phyloP scores from a whole-genome alignment of 192 early-diverging fungal genomes.

The Linnemannia exigua region DNA sequence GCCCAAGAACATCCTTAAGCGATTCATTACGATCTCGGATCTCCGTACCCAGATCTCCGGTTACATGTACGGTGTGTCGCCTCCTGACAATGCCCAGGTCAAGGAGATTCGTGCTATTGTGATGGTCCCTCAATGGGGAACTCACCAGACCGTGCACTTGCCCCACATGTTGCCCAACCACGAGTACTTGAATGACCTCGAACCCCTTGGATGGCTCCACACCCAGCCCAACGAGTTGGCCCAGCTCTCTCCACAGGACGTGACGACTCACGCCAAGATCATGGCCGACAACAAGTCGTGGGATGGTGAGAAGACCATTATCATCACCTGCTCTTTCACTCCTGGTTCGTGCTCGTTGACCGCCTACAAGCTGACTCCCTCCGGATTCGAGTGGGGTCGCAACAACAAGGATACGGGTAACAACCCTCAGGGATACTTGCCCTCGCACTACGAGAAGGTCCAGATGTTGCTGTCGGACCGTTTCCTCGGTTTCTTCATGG shows the following conservation, averaged over 20 bases:
- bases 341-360: conserved; percentile 97
- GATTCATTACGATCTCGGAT: conserved; percentile 96
- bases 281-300: conserved; percentile 90
- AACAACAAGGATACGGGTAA: conserved; percentile 91
- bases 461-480: conserved; percentile 97
- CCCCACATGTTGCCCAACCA: conserved; percentile 91
- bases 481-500: conserved; percentile 99
- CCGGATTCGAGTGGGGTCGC: conserved; percentile 97
- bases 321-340: conserved; percentile 97
- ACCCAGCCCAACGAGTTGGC: conserved; percentile 95
- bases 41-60: conserved; percentile 96
- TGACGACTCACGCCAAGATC: conserved; percentile 91
- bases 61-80: conserved; percentile 94
- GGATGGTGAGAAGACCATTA: conserved; percentile 96
- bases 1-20: conserved; percentile 98
- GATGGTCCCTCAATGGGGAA: conserved; percentile 98
- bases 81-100: conserved; percentile 90
- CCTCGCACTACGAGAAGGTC: conserved; percentile 94
- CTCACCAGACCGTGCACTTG: conserved; percentile 94
- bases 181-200: conserved; percentile 91
- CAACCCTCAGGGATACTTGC: conserved; percentile 89
- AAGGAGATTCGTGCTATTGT: conserved; percentile 96
- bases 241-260: conserved; percentile 92
- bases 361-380: conserved; percentile 96
- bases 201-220: conserved; percentile 98